A percentile compares a stretch with the other conserved stretches of the same genome.
Conservation (phyloP, 2,329 filamentous ascomycete genomes). For the Arthroderma sp. region DNA sequence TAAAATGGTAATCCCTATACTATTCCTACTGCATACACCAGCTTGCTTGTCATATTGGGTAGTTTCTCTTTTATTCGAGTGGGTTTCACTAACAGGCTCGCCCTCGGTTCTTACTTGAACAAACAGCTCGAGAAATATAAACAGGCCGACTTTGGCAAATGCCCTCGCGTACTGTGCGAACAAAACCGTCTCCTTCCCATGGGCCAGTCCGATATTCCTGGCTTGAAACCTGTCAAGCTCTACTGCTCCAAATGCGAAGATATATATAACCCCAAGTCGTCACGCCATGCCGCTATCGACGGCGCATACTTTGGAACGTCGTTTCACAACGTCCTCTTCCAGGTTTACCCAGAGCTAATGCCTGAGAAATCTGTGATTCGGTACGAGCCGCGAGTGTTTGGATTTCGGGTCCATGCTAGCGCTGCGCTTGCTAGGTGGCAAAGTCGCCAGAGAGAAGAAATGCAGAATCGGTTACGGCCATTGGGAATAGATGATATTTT, state of each 20-base stretch:
- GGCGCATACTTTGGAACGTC: conserved; percentile 96
- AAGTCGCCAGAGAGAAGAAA: conserved; percentile 62
- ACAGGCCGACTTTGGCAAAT: conserved; percentile 95
- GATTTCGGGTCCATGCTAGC: conserved; percentile 86
- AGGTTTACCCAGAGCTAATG: conserved; percentile 85
- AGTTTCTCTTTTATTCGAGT: not conserved
- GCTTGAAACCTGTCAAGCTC: conserved; percentile 82
- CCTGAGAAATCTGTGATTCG: conserved; percentile 74
- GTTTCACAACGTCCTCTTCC: conserved; percentile 98
- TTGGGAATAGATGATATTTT: conserved; percentile 63
- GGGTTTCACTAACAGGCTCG: not conserved
- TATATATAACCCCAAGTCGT: conserved; percentile 97
- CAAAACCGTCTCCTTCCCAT: conserved; percentile 87
- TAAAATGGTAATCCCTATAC: conserved; percentile 64
- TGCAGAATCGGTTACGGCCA: conserved; percentile 63
- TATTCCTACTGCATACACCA: not conserved
- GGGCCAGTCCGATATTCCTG: conserved; percentile 80
- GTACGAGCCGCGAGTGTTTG: conserved; percentile 83
- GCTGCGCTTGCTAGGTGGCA: conserved; percentile 89
- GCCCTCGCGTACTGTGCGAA: conserved; percentile 88
- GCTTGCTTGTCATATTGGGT: not conserved
- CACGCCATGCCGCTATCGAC: conserved; percentile 86
- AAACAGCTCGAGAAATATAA: conserved; percentile 93
- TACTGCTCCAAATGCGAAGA: conserved; percentile 97
- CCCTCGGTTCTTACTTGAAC: not conserved